A percentile compares a stretch with the other conserved stretches of the same genome.
phyloP scores from a whole-genome alignment of 2,329 filamentous ascomycete genomes.

The Phialemonium atrogriseum region DNA sequence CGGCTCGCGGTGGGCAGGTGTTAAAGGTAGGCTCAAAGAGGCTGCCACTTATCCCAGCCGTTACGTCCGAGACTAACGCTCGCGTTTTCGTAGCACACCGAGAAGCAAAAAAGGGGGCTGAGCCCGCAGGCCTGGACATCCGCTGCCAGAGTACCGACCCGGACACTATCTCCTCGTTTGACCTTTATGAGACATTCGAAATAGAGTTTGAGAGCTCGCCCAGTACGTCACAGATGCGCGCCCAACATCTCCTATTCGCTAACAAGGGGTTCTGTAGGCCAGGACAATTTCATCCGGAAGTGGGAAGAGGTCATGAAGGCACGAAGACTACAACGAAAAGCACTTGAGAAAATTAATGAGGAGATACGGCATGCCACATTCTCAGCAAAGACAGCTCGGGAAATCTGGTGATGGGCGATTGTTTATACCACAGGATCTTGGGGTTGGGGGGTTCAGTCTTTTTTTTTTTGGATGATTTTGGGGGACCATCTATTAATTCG shows the following conservation, averaged over 20 bases:
- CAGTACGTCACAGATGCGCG: constrained; percentile 17
- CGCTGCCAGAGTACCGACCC: constrained; percentile 14
- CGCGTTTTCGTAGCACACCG: constrained; percentile 11
- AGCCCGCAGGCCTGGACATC: constrained; percentile 17
- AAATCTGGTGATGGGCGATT: constrained; percentile 10
- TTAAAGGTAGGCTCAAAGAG: constrained; percentile 13
- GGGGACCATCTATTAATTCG: too few species aligned
- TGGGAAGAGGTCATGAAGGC: constrained; percentile 20
- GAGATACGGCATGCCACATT: constrained; percentile 17
- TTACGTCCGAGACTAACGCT: too few species aligned
- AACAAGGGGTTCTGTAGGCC: constrained; percentile 9
- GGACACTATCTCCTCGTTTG: constrained; percentile 15
- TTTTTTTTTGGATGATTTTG: too few species aligned
- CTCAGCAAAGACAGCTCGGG: constrained; percentile 13
- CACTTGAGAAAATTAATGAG: constrained; percentile 15
- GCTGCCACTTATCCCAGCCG: too few species aligned
- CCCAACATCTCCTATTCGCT: background rate
- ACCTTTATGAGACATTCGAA: constrained; percentile 20
- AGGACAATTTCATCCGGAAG: constrained; percentile 18
- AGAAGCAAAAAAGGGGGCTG: constrained; percentile 10
- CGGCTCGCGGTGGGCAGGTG: constrained; percentile 13
- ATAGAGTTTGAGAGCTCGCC: constrained; percentile 22
- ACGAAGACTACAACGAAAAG: constrained; percentile 13
- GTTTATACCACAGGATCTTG: background rate
- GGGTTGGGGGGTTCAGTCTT: background rate